Evolutionary conservation across 1,139 yeast genomes (phyloP).

Genomic region (Candida neerlandica): DNA sequence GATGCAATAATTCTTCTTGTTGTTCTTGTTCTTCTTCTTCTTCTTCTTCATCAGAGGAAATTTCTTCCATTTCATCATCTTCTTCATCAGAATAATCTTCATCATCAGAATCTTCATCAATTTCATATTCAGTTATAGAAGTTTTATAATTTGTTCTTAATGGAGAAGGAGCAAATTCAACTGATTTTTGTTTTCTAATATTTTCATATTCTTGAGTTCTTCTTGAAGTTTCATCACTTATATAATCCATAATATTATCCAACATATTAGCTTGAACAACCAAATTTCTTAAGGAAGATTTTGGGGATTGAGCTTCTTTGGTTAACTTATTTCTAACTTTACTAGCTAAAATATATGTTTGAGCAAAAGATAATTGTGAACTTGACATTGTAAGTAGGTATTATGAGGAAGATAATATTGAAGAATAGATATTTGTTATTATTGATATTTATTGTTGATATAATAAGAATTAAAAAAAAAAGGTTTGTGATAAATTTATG

Average conservation of each 20-base stretch:
- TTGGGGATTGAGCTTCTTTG: slow-evolving; percentile 62
- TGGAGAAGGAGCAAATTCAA: slow-evolving; percentile 8
- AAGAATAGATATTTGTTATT: too few species aligned
- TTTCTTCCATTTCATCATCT: slow-evolving; percentile 13
- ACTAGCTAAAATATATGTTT: slow-evolving; percentile 67
- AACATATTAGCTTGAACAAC: slow-evolving; percentile 79
- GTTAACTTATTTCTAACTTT: slow-evolving; percentile 70
- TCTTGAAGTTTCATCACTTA: slow-evolving; percentile 35
- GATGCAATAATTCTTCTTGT: slow-evolving; percentile 13
- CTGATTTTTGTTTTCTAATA: not conserved
- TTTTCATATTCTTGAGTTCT: slow-evolving; percentile 16
- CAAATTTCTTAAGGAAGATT: slow-evolving; percentile 60
- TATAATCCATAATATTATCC: slow-evolving; percentile 65
- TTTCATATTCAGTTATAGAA: slow-evolving; percentile 38
- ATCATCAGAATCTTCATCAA: slow-evolving; percentile 32
- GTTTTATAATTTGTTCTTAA: slow-evolving; percentile 18
- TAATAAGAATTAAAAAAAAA: not conserved
- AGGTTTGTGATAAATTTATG: not conserved
- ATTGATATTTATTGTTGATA: not conserved
- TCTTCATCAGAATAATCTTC: slow-evolving; percentile 23
- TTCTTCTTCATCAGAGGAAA: slow-evolving; percentile 14
- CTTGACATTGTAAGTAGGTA: slow-evolving; percentile 7
- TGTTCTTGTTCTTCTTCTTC: slow-evolving; percentile 19
- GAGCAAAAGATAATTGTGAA: slow-evolving; percentile 44
- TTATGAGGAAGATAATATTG: not conserved